These are phyloP conservation scores for Coemansia sp. DNA, from an alignment of 192 early-diverging fungal species.

Conservation along the genomic window DNA sequence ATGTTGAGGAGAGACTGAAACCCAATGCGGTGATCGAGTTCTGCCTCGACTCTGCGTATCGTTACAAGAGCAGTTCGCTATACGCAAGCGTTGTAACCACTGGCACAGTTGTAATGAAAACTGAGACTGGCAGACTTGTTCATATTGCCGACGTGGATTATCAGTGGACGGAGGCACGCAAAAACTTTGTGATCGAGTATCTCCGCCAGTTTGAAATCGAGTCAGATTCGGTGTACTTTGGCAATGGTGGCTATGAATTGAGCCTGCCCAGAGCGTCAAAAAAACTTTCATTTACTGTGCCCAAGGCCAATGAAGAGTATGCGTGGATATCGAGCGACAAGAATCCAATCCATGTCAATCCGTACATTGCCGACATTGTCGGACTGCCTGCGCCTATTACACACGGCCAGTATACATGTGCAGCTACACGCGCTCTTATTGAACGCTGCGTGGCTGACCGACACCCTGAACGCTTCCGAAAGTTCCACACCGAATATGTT, in stretches of 20 bases:
- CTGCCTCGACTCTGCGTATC: constrained; percentile 68
- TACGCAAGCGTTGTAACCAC: constrained; percentile 72
- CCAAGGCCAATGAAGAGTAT: constrained; percentile 76
- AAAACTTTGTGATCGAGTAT: constrained; percentile 81
- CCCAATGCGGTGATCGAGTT: constrained; percentile 71
- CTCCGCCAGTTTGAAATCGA: constrained; percentile 68
- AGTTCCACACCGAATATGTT: constrained; percentile 75
- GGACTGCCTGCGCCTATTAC: constrained; percentile 86
- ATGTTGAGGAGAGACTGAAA: constrained; percentile 25
- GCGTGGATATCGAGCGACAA: constrained; percentile 77
- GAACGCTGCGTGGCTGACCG: constrained; percentile 87
- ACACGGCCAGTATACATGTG: constrained; percentile 95
- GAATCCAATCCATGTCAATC: constrained; percentile 92
- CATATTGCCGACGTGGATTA: constrained; percentile 79
- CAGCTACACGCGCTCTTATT: constrained; percentile 85
- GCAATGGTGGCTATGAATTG: constrained; percentile 60
- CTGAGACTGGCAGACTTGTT: constrained; percentile 58
- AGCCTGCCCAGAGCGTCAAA: not conserved
- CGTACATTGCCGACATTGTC: constrained; percentile 84
- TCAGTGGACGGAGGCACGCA: constrained; percentile 60
- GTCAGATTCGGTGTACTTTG: constrained; percentile 72
- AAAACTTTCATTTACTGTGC: constrained; percentile 36
- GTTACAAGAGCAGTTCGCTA: constrained; percentile 56
- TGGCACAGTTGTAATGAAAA: constrained; percentile 60
- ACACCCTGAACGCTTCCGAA: constrained; percentile 75